Percentiles rank a stretch among this genome's conserved stretches.
These are phyloP conservation scores for Colletotrichum euphorbiae DNA, from an alignment of 2,329 filamentous ascomycete species.

Conservation along the genomic window DNA sequence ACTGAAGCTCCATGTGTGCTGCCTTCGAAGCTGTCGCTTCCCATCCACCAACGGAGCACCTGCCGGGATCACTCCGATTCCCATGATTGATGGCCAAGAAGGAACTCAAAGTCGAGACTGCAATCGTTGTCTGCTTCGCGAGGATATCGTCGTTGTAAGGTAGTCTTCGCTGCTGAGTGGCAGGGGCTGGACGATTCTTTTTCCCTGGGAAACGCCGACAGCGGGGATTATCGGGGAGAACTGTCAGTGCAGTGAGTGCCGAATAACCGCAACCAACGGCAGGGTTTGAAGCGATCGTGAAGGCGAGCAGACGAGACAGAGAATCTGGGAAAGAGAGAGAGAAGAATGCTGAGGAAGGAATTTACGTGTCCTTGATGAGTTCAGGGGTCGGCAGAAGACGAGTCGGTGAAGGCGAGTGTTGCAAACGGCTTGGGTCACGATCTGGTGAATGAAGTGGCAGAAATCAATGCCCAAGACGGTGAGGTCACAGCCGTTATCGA, in stretches of 20 bases:
- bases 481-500: conserved; percentile 37
- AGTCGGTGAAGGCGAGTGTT: conserved; percentile 20
- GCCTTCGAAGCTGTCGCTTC: conserved; percentile 44
- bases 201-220: conserved; percentile 9
- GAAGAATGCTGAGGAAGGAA: neutral
- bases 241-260: conserved; percentile 32
- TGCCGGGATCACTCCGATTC: conserved; percentile 38
- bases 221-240: conserved; percentile 33
- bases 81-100: conserved; percentile 23
- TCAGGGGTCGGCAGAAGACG: neutral
- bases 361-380: neutral
- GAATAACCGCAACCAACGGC: conserved; percentile 30
- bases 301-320: neutral
- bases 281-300: conserved; percentile 17
- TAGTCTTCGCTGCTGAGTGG: neutral
- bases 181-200: conserved; percentile 6
- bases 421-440: conserved; percentile 27
- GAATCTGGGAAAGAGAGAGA: neutral
- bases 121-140: neutral
- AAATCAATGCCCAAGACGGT: conserved; percentile 21
- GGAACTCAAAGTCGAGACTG: neutral
- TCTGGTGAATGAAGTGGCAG: conserved; percentile 34
- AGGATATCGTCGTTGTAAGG: neutral
- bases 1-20: conserved; percentile 57
- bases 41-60: conserved; percentile 28